These are phyloP conservation scores for Butyriboletus loyo DNA, from an alignment of 768 basidiomycete genomes.

Conservation along the genomic window DNA sequence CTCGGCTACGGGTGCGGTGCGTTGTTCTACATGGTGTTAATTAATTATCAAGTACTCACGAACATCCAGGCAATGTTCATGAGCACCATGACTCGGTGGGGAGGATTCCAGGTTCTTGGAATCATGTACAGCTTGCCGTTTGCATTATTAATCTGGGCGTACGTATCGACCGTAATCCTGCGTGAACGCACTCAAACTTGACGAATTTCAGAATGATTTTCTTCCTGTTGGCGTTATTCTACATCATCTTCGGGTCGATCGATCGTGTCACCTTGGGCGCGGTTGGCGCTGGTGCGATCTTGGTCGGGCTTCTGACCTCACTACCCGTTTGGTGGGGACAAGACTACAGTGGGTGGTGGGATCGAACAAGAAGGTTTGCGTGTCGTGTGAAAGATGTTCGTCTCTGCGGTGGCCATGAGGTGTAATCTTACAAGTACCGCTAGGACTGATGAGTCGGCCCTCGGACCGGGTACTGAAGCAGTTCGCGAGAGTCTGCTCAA, in stretches of 20 bases:
- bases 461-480: too few relatives aligned
- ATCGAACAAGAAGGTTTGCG: background rate
- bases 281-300: background rate
- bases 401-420: background rate
- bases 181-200: background rate
- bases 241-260: background rate
- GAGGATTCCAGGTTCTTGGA: background rate
- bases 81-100: background rate
- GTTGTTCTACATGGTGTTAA: background rate
- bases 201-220: background rate
- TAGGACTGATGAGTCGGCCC: background rate
- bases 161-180: background rate
- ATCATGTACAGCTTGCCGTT: background rate
- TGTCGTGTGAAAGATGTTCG: background rate
- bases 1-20: background rate
- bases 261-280: background rate
- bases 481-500: too few relatives aligned
- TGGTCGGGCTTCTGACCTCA: background rate
- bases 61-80: background rate
- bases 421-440: background rate
- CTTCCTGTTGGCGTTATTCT: background rate
- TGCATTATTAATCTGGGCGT: background rate
- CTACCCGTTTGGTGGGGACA: background rate
- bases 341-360: background rate
- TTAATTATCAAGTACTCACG: background rate